Percentiles rank a stretch among this genome's conserved stretches.
Conservation (phyloP, 225 moss, liverwort and hornwort species). For the Thuidium tamariscinum region DNA sequence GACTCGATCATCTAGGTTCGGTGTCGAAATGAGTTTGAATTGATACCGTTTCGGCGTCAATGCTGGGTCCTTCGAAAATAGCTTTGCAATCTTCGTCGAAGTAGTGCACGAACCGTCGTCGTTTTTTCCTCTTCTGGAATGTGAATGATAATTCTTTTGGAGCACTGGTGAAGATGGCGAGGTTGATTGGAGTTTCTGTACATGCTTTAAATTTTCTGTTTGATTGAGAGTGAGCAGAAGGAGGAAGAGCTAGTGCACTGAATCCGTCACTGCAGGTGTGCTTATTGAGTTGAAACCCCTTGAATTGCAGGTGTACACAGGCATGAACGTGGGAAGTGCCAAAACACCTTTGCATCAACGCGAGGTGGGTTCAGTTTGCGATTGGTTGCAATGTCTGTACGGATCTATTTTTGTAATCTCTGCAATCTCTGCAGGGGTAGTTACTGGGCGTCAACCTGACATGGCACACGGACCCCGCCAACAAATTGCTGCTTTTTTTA, state of each 20-base stretch:
- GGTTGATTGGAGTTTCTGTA: not conserved
- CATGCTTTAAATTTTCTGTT: not conserved
- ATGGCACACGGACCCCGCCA: too few relatives aligned
- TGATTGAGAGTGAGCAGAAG: not conserved
- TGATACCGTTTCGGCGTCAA: not conserved
- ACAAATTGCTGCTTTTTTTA: not conserved
- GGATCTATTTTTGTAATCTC: not conserved
- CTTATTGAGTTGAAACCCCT: not conserved
- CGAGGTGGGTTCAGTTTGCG: slow-evolving; percentile 6
- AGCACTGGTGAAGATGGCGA: not conserved
- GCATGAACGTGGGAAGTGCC: slow-evolving; percentile 46
- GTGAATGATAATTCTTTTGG: not conserved
- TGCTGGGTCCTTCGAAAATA: not conserved
- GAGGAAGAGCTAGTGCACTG: not conserved
- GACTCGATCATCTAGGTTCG: not conserved
- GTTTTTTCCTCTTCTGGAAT: not conserved
- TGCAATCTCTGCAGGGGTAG: not conserved
- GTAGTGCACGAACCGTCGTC: not conserved
- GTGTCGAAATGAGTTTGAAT: not conserved
- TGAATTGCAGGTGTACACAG: slow-evolving; percentile 34
- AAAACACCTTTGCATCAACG: slow-evolving; percentile 32
- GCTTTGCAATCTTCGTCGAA: not conserved
- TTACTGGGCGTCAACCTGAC: not conserved
- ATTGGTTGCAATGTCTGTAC: not conserved
- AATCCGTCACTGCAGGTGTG: not conserved